These are phyloP conservation scores for Fonsecaea monophora DNA, from an alignment of 2,329 filamentous ascomycete genomes.

Conservation along the genomic window DNA sequence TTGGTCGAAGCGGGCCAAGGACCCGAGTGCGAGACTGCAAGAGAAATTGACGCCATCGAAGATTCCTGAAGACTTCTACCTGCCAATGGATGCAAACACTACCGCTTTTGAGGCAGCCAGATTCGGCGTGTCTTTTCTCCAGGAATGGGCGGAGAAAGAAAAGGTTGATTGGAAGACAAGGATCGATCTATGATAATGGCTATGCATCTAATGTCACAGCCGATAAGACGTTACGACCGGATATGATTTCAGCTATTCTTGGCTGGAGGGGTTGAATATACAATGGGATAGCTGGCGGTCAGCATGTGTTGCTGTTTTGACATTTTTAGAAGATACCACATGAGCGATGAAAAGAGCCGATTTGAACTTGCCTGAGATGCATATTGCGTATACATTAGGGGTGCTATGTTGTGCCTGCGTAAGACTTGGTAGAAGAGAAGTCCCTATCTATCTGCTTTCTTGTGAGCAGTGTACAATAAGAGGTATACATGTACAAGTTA, in stretches of 20 bases:
- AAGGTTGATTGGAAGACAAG: conserved; percentile 53
- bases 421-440: not conserved
- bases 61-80: conserved; percentile 46
- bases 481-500: no score
- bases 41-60: conserved; percentile 40
- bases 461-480: not conserved
- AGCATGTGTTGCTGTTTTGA: conserved; percentile 9
- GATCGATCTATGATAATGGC: conserved; percentile 46
- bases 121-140: conserved; percentile 53
- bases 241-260: not conserved
- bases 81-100: conserved; percentile 53
- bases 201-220: not conserved
- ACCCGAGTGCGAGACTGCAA: conserved; percentile 47
- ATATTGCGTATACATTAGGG: not conserved
- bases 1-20: conserved; percentile 51
- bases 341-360: conserved; percentile 8
- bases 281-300: not conserved
- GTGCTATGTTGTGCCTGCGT: not conserved
- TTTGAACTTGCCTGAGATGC: not conserved
- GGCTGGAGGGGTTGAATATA: not conserved
- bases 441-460: not conserved
- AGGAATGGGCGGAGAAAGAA: conserved; percentile 56
- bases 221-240: not conserved
- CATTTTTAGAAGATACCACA: conserved; percentile 15
- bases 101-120: conserved; percentile 54